phyloP scores from a whole-genome alignment of 1,284 basidiomycete species.

The Papiliotrema laurentii region DNA sequence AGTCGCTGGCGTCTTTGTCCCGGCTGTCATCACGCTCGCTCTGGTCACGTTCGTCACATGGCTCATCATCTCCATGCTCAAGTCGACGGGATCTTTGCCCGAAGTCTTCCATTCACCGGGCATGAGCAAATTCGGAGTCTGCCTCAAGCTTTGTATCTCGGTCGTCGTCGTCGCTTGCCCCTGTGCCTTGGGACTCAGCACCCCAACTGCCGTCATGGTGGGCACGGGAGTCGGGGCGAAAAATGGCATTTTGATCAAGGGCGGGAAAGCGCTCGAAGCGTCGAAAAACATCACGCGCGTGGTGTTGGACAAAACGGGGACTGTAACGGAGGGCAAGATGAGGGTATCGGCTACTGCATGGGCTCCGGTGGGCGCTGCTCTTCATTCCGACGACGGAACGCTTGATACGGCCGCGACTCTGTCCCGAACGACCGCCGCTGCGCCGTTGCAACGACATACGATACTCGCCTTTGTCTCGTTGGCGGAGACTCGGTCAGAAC shows the following conservation, averaged over 20 bases:
- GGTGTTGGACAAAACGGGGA: conserved; percentile 96
- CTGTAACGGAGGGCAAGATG: conserved; percentile 83
- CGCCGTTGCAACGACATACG: conserved; percentile 53
- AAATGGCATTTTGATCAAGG: conserved; percentile 98
- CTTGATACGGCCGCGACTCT: conserved; percentile 36
- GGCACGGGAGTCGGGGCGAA: conserved; percentile 95
- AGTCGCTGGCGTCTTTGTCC: conserved; percentile 93
- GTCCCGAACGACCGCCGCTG: conserved; percentile 39
- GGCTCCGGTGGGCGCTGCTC: conserved; percentile 52
- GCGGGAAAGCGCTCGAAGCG: conserved; percentile 88
- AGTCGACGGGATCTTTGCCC: conserved; percentile 61
- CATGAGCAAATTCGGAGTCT: conserved; percentile 80
- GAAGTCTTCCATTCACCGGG: conserved; percentile 78
- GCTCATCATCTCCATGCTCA: conserved; percentile 71
- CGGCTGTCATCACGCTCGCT: conserved; percentile 79
- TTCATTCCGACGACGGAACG: conserved; percentile 5
- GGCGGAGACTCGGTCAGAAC: conserved; percentile 87
- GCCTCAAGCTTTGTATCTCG: conserved; percentile 94
- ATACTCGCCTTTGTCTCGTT: conserved; percentile 77
- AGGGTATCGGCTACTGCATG: conserved; percentile 70
- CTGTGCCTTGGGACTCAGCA: conserved; percentile 92
- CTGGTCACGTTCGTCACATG: conserved; percentile 77
- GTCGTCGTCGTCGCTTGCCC: conserved; percentile 98
- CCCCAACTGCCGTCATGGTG: conserved; percentile 99
- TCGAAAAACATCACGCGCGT: conserved; percentile 76